phyloP scores from a whole-genome alignment of 768 basidiomycete species.

The Tylopilus intermedius region DNA sequence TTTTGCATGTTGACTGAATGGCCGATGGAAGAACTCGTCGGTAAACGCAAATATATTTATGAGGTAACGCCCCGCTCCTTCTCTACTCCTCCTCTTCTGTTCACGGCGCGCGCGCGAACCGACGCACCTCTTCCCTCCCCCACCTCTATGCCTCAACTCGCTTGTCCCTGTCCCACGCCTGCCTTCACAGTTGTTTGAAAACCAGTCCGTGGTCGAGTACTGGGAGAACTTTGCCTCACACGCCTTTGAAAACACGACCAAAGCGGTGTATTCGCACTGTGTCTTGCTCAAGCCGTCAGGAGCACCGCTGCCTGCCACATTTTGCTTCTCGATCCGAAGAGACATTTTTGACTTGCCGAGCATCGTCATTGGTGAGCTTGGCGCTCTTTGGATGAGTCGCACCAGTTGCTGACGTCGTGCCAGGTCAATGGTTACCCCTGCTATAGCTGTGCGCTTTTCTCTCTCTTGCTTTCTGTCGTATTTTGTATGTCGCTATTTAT shows the following conservation, averaged over 20 bases:
- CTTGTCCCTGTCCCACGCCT: background rate
- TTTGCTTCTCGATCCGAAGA: constrained; percentile 92
- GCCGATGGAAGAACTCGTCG: constrained; percentile 76
- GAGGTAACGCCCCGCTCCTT: constrained; percentile 28
- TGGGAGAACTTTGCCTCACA: constrained; percentile 97
- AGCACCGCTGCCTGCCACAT: constrained; percentile 82
- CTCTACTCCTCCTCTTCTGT: constrained; percentile 14
- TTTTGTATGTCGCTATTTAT: constrained; percentile 16
- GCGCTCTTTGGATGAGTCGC: background rate
- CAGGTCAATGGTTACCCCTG: constrained; percentile 86
- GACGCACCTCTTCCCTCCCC: background rate
- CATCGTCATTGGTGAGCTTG: constrained; percentile 70
- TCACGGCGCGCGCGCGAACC: constrained; percentile 11
- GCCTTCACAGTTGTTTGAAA: constrained; percentile 74
- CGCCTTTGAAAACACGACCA: constrained; percentile 96
- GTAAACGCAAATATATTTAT: constrained; percentile 45
- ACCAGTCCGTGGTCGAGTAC: constrained; percentile 90
- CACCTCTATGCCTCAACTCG: background rate
- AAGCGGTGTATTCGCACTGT: constrained; percentile 91
- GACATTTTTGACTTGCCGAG: constrained; percentile 90
- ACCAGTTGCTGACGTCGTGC: constrained; percentile 3
- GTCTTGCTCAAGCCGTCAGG: constrained; percentile 83
- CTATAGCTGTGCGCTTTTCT: constrained; percentile 38
- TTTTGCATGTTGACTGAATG: constrained; percentile 93
- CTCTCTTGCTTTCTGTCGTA: background rate